These are phyloP conservation scores for Cytospora piceicola DNA, from an alignment of 2,329 filamentous ascomycete species.

Conservation along the genomic window DNA sequence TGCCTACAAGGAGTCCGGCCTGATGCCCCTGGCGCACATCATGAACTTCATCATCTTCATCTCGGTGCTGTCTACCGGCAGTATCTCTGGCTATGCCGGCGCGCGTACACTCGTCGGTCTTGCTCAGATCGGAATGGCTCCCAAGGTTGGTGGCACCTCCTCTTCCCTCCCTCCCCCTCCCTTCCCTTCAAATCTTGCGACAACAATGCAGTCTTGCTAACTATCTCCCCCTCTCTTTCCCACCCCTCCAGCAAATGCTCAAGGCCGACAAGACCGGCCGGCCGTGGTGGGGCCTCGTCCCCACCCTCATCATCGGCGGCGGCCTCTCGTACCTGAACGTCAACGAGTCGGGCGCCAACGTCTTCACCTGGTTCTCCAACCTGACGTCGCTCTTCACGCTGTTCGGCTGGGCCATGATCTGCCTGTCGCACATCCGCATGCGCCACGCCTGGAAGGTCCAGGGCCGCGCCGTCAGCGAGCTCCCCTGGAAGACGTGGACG, in stretches of 20 bases:
- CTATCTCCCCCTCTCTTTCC: neutral
- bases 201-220: neutral
- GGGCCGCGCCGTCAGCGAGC: slow-evolving; percentile 41
- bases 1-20: slow-evolving; percentile 46
- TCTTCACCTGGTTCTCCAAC: slow-evolving; percentile 53
- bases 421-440: slow-evolving; percentile 48
- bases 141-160: slow-evolving; percentile 32
- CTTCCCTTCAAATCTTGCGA: neutral
- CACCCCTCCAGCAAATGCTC: slow-evolving; percentile 34
- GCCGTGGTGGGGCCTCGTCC: slow-evolving; percentile 46
- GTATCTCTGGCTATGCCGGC: slow-evolving; percentile 47
- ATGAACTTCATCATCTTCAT: slow-evolving; percentile 55
- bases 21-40: slow-evolving; percentile 47
- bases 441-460: slow-evolving; percentile 46
- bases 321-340: slow-evolving; percentile 50
- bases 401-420: slow-evolving; percentile 50
- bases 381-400: slow-evolving; percentile 50
- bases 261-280: slow-evolving; percentile 43
- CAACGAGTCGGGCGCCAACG: slow-evolving; percentile 44
- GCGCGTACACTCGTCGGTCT: slow-evolving; percentile 50
- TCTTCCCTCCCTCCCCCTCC: neutral
- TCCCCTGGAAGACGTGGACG: slow-evolving; percentile 49
- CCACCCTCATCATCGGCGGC: slow-evolving; percentile 55
- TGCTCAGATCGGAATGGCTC: slow-evolving; percentile 48
- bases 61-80: slow-evolving; percentile 50